phyloP scores from a whole-genome alignment of 345 rosid species.

The Moricandia moricandioides region DNA sequence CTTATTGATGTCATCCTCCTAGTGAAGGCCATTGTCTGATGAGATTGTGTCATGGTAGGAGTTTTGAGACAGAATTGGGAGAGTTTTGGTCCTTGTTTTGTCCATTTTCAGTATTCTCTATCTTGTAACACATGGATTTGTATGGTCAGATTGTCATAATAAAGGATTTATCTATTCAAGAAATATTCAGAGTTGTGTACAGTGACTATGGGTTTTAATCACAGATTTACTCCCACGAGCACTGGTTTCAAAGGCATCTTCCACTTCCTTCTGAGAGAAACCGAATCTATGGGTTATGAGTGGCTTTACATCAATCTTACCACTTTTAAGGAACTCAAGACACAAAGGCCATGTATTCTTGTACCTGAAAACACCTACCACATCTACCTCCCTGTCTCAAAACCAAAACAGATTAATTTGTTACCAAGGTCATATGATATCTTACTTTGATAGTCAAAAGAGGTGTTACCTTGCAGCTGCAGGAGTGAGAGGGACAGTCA shows the following conservation, averaged over 20 bases:
- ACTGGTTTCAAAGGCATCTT: slow-evolving; percentile 83
- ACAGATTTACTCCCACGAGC: slow-evolving; percentile 79
- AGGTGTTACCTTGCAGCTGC: slow-evolving; percentile 79
- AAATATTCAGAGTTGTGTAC: neutral
- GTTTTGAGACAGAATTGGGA: slow-evolving; percentile 18
- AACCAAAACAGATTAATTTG: slow-evolving; percentile 36
- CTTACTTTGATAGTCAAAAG: neutral
- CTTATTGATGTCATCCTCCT: slow-evolving; percentile 2
- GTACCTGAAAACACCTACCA: slow-evolving; percentile 74
- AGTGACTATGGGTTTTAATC: no score
- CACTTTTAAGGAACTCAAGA: slow-evolving; percentile 65
- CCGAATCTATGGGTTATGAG: slow-evolving; percentile 84
- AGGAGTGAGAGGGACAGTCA: slow-evolving; percentile 83
- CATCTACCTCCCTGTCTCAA: slow-evolving; percentile 76
- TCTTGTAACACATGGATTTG: slow-evolving; percentile 30
- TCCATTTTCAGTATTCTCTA: slow-evolving; percentile 13
- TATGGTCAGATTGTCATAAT: slow-evolving; percentile 20
- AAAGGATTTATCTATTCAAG: slow-evolving; percentile 19
- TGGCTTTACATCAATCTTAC: slow-evolving; percentile 84
- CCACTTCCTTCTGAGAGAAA: slow-evolving; percentile 82
- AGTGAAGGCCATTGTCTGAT: slow-evolving; percentile 2
- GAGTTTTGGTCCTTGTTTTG: slow-evolving; percentile 17
- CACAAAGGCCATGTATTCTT: slow-evolving; percentile 92
- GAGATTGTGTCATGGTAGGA: slow-evolving; percentile 18
- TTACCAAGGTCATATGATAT: no score